phyloP scores from a whole-genome alignment of 2,329 filamentous ascomycete genomes.

The Uncinocarpus reesii region DNA sequence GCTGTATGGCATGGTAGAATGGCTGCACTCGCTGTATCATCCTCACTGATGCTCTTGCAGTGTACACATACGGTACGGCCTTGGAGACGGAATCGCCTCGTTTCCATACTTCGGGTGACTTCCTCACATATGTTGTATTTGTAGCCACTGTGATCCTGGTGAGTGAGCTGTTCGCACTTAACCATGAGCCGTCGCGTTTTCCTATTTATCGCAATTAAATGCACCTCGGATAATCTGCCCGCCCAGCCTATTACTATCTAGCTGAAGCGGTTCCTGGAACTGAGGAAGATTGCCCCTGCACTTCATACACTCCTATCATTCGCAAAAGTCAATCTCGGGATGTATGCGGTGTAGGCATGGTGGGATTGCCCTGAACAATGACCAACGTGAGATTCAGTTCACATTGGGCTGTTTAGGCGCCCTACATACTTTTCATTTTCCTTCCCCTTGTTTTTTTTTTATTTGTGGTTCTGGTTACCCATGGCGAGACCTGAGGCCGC shows the following conservation, averaged over 20 bases:
- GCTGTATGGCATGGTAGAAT: conserved; percentile 40
- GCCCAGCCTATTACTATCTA: conserved; percentile 56
- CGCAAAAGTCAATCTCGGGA: conserved; percentile 50
- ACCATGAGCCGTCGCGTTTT: conserved; percentile 14
- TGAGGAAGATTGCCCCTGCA: conserved; percentile 70
- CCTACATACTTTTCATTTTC: conserved; percentile 46
- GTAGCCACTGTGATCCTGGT: conserved; percentile 63
- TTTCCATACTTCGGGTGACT: conserved; percentile 65
- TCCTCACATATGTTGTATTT: conserved; percentile 71
- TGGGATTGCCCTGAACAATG: conserved; percentile 64
- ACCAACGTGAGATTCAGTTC: conserved; percentile 43
- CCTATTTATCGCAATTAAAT: conserved; percentile 18
- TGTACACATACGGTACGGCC: conserved; percentile 66
- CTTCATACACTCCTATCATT: conserved; percentile 53
- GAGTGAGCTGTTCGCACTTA: conserved; percentile 40
- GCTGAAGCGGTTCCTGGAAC: conserved; percentile 75
- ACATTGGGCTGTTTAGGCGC: conserved; percentile 54
- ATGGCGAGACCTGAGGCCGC: too few species aligned
- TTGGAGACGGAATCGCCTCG: conserved; percentile 62
- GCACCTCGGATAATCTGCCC: conserved; percentile 68
- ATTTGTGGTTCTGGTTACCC: conserved; percentile 17
- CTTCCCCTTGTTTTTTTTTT: neutral
- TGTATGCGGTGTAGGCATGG: conserved; percentile 60
- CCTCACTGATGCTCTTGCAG: conserved; percentile 32
- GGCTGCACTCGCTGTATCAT: conserved; percentile 11